phyloP scores from a whole-genome alignment of 2,329 filamentous ascomycete genomes.

The Claviceps sp. region DNA sequence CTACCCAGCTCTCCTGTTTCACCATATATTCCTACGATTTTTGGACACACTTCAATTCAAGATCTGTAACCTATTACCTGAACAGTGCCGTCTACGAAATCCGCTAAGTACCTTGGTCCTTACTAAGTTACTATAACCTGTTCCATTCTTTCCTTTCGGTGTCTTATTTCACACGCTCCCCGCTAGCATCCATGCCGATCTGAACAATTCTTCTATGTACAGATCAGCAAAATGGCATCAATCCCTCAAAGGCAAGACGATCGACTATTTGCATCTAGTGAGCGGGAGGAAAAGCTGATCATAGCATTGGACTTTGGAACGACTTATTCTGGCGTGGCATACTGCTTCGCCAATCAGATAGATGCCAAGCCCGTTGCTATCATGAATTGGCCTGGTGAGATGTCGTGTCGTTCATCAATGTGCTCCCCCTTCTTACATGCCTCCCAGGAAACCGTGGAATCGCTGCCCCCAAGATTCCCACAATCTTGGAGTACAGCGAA shows the following conservation, averaged over 20 bases:
- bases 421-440: constrained; percentile 29
- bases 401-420: constrained; percentile 12
- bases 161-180: no score
- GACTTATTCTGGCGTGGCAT: constrained; percentile 41
- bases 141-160: no score
- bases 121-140: no score
- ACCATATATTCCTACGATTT: no score
- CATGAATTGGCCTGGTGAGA: constrained; percentile 11
- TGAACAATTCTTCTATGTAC: no score
- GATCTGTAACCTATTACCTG: no score
- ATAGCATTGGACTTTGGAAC: constrained; percentile 43
- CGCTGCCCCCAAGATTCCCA: constrained; percentile 22
- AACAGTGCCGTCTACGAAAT: no score
- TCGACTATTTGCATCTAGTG: neutral
- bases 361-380: constrained; percentile 20
- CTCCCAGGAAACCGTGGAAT: constrained; percentile 26
- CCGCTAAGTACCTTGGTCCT: no score
- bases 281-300: constrained; percentile 23
- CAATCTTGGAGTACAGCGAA: constrained; percentile 7
- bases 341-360: constrained; percentile 5
- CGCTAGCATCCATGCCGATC: no score
- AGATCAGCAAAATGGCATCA: neutral
- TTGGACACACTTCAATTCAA: no score
- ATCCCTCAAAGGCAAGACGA: neutral
- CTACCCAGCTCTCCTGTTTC: no score